Base-by-base conservation (phyloP, 768 basidiomycete species). In the Rhodotorula diobovata region DNA sequence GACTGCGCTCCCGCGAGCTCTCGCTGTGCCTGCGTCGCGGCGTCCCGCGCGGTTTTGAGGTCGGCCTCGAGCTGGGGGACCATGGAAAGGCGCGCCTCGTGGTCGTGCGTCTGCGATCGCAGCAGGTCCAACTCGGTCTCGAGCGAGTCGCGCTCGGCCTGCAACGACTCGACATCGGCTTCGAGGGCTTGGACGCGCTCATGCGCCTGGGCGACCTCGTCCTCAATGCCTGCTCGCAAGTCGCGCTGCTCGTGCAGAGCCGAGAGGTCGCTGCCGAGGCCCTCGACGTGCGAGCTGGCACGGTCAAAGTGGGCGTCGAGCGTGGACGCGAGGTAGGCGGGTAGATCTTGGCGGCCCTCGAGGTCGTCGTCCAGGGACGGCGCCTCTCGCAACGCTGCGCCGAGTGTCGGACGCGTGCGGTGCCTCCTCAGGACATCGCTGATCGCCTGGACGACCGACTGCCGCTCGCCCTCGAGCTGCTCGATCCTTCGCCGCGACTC, bases 171-270 rank as follows among this genome's bases (percentile, higher is more conserved):
- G 43, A 70, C 50, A 6, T 65, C 54, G 9, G 12, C 32, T 61
- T 80, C 80, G 54, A 87, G 41, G 9, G 41, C 45, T 10, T 39
- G 20, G 11, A 56, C 34, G 4, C 54, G 61, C 11, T 68, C 67
- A 23, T 64, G 35, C 21, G 63, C 63, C 32, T 70, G 61, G 2
- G 55, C 50, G 35, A 50, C 45, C 32, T 68, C 59, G 54, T 67
- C 55, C 14, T 72, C 69, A 48, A 61, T 53, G 50, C 32, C 20
- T 37, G 68, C 41, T 34, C 63, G 45, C 61, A 50, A 25, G 41
- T 61, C 60, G 18, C 37, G 11, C 20, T 61, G 54, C 61, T 50
- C 53, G 12, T 32, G 50, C 6, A 45, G 28, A 11, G 48, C 34
- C 30, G 48, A 30, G 12, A 63, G 37, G 2, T 65, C 51, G 28